Evolutionary conservation across 805 yeast genomes (phyloP), one percentile per base, ranked within the genome.

Genomic region (Sugiyamaella smithiae): DNA sequence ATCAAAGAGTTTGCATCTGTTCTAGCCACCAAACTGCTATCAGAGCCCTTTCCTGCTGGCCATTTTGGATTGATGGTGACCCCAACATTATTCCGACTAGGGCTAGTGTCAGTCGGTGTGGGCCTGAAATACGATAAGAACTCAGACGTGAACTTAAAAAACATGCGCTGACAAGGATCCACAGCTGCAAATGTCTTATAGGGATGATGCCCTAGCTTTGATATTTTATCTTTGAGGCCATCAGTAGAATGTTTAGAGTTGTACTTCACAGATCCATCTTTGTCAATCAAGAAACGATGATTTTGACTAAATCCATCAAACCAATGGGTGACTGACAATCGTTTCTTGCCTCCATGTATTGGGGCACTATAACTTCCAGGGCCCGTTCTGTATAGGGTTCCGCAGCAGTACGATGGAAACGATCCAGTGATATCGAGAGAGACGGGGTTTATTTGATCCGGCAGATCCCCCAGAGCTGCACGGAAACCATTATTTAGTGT

Each of bases 181-280:
- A 16, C 38, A 35, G 38, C 38, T 14, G 38, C 38, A 35, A 35
- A 35, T 4, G 38, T 20, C 20, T 35, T 35, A 12, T 35, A 12
- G 12, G 38, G 38, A 14, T 20, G 19, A 12, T 19, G 5, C 22
- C 38, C 38, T 4, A 35, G 19, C 8, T 35, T 35, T 4, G 38
- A 3, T n/a, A 35, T 35, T 7, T 35, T 5, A 3, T 35, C 38
- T 35, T 35, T 35, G 22, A 35, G 38, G 9, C 22, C 38, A 19
- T 35, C 38, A 5, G 38, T 35, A 3, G 38, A 35, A 19, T 35
- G 38, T 35, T 20, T 35, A 16, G 38, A 35, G 38, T 35, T 35
- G 22, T 35, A 35, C 19, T 4, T 12, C 16, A 35, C 38, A 4
- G 38, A 4, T 4, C 38, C 38, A 16, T 35, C 38, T 14, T 12